phyloP scores from a whole-genome alignment of 2,329 filamentous ascomycete species.

The Xylariaceae sp. region DNA sequence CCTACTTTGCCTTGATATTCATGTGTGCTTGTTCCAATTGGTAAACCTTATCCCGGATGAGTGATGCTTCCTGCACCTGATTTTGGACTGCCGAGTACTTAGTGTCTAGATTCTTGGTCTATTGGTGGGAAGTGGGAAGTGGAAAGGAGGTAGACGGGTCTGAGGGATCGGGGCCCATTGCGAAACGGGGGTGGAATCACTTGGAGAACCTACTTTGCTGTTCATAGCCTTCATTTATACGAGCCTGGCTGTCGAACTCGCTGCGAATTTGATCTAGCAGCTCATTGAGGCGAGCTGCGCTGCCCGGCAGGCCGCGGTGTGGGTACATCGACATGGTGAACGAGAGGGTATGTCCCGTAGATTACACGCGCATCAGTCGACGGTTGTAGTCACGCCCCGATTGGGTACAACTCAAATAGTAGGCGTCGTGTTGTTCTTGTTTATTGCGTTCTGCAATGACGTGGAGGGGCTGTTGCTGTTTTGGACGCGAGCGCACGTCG shows the following conservation, averaged over 20 bases:
- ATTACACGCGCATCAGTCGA: slow-evolving; percentile 1
- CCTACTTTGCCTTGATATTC: slow-evolving; percentile 86
- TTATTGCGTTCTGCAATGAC: not conserved
- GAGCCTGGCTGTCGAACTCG: slow-evolving; percentile 84
- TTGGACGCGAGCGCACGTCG: slow-evolving; percentile 9
- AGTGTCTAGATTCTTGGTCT: slow-evolving; percentile 16
- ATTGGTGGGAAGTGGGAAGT: too few relatives aligned
- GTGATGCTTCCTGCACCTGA: slow-evolving; percentile 92
- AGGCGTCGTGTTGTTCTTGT: not conserved
- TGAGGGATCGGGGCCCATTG: not conserved
- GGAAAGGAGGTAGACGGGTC: not conserved
- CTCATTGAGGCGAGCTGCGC: slow-evolving; percentile 71
- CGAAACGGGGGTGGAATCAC: too few relatives aligned
- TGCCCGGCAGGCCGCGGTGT: slow-evolving; percentile 73
- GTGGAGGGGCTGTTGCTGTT: not conserved
- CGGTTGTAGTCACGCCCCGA: not conserved
- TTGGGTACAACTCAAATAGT: not conserved
- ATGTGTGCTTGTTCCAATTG: slow-evolving; percentile 87
- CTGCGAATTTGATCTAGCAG: slow-evolving; percentile 84
- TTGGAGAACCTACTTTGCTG: slow-evolving; percentile 74
- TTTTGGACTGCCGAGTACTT: slow-evolving; percentile 62
- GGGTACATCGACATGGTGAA: slow-evolving; percentile 74
- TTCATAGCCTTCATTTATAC: slow-evolving; percentile 81
- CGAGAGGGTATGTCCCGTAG: not conserved
- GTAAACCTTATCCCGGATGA: slow-evolving; percentile 90